Conservation (phyloP, 805 yeast species). For the Brettanomyces nanus region DNA sequence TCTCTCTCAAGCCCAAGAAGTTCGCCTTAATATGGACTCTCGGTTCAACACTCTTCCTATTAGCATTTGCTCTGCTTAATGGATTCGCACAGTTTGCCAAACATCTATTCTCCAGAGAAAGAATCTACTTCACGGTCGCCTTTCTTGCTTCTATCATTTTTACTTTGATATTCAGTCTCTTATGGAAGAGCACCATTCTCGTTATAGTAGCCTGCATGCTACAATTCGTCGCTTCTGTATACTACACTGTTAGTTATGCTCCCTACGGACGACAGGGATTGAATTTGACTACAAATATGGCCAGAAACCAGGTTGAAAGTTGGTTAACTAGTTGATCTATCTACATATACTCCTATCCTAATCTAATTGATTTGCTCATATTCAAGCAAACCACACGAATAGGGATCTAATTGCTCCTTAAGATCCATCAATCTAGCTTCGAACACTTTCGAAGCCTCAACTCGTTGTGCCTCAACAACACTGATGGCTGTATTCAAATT, state of each 20-base stretch:
- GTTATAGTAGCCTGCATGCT: slow-evolving; percentile 62
- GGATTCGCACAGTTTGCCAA: slow-evolving; percentile 70
- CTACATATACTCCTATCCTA: not conserved
- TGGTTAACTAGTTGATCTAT: slow-evolving; percentile 16
- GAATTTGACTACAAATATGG: slow-evolving; percentile 47
- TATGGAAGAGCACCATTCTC: slow-evolving; percentile 53
- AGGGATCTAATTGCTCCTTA: slow-evolving; percentile 14
- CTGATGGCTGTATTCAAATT: slow-evolving; percentile 13
- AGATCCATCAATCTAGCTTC: slow-evolving; percentile 6
- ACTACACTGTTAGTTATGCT: slow-evolving; percentile 82
- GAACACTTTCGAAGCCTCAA: not conserved
- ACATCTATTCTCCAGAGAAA: slow-evolving; percentile 61
- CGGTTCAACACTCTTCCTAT: slow-evolving; percentile 73
- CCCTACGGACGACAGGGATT: slow-evolving; percentile 82
- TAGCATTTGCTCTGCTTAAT: slow-evolving; percentile 78
- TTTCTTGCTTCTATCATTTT: slow-evolving; percentile 65
- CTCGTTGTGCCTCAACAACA: slow-evolving; percentile 1
- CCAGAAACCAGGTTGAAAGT: slow-evolving; percentile 20
- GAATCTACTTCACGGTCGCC: slow-evolving; percentile 65
- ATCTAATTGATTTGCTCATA: not conserved
- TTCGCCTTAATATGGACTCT: slow-evolving; percentile 81
- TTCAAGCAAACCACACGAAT: slow-evolving; percentile 4
- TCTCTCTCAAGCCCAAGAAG: slow-evolving; percentile 76
- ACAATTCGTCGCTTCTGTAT: slow-evolving; percentile 71
- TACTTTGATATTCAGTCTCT: slow-evolving; percentile 65